Conservation (phyloP, 257 asterid species). For the Penstemon barbatus region DNA sequence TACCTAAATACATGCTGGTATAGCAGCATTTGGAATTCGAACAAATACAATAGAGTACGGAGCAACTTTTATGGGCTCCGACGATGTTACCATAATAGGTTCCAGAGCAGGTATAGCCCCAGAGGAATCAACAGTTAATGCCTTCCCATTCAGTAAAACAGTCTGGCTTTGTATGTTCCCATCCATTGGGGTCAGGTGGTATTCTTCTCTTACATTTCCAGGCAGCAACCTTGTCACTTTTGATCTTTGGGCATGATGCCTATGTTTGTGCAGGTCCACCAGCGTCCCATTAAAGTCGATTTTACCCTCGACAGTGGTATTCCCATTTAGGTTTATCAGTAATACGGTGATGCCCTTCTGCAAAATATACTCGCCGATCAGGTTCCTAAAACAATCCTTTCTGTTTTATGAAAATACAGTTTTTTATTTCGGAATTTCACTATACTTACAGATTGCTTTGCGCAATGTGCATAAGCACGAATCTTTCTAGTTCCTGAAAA, state of each 20-base stretch:
- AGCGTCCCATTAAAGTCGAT: conserved; percentile 38
- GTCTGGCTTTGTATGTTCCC: conserved; percentile 74
- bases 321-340: conserved; percentile 73
- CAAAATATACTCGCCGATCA: conserved; percentile 19
- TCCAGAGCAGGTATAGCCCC: conserved; percentile 57
- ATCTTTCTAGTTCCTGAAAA: conserved; percentile 49
- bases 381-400: too few relatives aligned
- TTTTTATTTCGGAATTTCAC: too few relatives aligned
- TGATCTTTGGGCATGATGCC: conserved; percentile 33
- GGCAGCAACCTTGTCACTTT: conserved; percentile 27
- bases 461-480: conserved; percentile 71
- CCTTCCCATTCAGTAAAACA: conserved; percentile 67
- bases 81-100: conserved; percentile 51
- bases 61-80: conserved; percentile 51
- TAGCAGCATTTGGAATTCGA: conserved; percentile 53
- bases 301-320: conserved; percentile 39
- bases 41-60: conserved; percentile 82
- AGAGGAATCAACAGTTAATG: conserved; percentile 42
- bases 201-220: conserved; percentile 59
- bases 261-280: conserved; percentile 25
- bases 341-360: conserved; percentile 72
- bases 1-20: conserved; percentile 59
- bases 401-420: too few relatives aligned
- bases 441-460: conserved; percentile 58
- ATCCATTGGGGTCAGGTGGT: conserved; percentile 71